Evolutionary conservation across 2,329 filamentous ascomycete genomes (phyloP), one percentile per base, ranked within the genome.

Genomic region (Colletotrichum sojae): DNA sequence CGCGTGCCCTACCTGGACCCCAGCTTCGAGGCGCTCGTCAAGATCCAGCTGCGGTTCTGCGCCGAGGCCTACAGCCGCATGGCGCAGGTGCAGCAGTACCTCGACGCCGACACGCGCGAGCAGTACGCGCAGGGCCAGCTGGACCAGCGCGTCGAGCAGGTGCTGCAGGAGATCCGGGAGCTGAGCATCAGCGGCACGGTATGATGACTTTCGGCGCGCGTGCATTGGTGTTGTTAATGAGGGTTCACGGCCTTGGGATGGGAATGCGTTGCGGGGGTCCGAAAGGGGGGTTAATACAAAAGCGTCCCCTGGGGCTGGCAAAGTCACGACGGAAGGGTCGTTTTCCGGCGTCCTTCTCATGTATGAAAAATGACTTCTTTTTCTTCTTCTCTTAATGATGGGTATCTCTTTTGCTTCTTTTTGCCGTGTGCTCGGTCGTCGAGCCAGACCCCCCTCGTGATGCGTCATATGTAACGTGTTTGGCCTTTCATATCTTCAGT

Each of bases 41-140:
- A 99, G 86, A 99, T 99, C 74, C 96, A 99, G 84, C 82, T 99
- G 76, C 89, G 96, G 45, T 99, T 99, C 85, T 99, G 97, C 77
- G 96, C 97, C 8, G 96, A 99, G 83, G 96, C 96, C 2, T 99
- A 99, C 82, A 95, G 91, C 71, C 88, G 96, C 55, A 99, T 99
- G 96, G 96, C 97, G 27, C 97, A 99, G 84, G 97, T 99, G 66
- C 96, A 99, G 84, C 96, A 99, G 83, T 98, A 98, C 80, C 87
- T 99, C 39, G 96, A 98, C 78, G 92, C 95, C 36, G 94, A 97
- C 77, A 98, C 95, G 60, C 89, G 96, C 80, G 96, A 99, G 73
- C 93, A 98, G 82, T 99, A 99, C 81, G 96, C 96, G 1, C 91
- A 94, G 75, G 96, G 96, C 27, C 93, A 98, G 73, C 84, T 99